Percentiles rank a stretch among this genome's conserved stretches.
phyloP scores from a whole-genome alignment of 2,329 filamentous ascomycete genomes.

The Coniochaeta prunicola region DNA sequence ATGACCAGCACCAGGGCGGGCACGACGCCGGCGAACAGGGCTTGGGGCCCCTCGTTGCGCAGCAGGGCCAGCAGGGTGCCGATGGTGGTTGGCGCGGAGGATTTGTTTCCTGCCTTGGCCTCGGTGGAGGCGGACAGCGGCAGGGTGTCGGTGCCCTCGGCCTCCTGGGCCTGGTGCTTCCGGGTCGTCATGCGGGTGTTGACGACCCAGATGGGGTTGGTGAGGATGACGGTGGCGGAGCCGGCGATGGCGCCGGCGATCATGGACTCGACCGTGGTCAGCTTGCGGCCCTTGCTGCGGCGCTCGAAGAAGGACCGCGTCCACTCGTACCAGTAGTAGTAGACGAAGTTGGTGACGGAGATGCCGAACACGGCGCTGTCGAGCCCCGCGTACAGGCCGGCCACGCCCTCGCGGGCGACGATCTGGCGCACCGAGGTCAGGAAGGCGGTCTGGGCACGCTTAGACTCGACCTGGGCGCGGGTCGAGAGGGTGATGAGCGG shows the following conservation, averaged over 20 bases:
- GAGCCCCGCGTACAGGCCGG: slow-evolving; percentile 85
- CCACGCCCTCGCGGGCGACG: slow-evolving; percentile 81
- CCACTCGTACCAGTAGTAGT: slow-evolving; percentile 99
- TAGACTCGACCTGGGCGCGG: slow-evolving; percentile 94
- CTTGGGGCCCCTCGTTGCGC: slow-evolving; percentile 72
- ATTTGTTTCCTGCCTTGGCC: slow-evolving; percentile 14
- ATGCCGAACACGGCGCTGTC: slow-evolving; percentile 96
- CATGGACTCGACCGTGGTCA: slow-evolving; percentile 91
- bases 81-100: slow-evolving; percentile 63
- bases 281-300: slow-evolving; percentile 70
- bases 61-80: slow-evolving; percentile 75
- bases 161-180: slow-evolving; percentile 40
- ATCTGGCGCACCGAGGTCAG: slow-evolving; percentile 78
- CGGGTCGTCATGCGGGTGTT: slow-evolving; percentile 97
- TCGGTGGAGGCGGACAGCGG: slow-evolving; percentile 15
- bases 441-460: slow-evolving; percentile 79
- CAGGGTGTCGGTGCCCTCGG: slow-evolving; percentile 25
- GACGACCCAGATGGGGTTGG: slow-evolving; percentile 98
- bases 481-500: slow-evolving; percentile 96
- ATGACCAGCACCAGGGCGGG: slow-evolving; percentile 91
- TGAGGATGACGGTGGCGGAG: slow-evolving; percentile 87
- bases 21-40: slow-evolving; percentile 86
- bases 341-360: slow-evolving; percentile 97
- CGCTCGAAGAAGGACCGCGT: slow-evolving; percentile 79
- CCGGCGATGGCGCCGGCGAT: slow-evolving; percentile 90